Conservation (phyloP, 2,329 filamentous ascomycete genomes). For the Cladosporium velox region DNA sequence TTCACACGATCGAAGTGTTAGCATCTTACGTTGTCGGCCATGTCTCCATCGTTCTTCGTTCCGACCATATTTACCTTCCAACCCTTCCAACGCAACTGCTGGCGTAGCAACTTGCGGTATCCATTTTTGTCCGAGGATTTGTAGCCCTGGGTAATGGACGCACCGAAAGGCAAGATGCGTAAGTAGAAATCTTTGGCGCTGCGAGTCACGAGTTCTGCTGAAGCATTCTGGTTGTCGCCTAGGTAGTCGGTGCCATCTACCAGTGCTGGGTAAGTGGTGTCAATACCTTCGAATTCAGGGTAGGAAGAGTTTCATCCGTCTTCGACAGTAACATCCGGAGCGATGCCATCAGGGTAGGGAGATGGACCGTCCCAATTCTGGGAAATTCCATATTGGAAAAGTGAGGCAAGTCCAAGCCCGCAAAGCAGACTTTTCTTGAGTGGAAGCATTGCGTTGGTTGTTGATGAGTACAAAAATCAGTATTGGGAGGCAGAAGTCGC, state of each 20-base stretch:
- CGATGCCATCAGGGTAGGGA: background rate
- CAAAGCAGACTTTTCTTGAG: background rate
- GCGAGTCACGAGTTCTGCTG: background rate
- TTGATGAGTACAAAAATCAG: too few species aligned
- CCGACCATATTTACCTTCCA: background rate
- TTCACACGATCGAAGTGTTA: background rate
- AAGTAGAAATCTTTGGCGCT: constrained; percentile 2
- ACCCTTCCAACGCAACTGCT: background rate
- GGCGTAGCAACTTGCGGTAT: constrained; percentile 4
- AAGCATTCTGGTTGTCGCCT: background rate
- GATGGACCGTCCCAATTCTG: background rate
- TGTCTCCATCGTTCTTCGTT: background rate
- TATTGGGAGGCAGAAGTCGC: too few species aligned
- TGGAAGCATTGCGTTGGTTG: background rate
- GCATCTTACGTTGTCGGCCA: background rate
- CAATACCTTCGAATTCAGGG: background rate
- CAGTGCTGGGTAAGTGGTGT: background rate
- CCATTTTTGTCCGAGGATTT: constrained; percentile 2
- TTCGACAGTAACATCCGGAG: background rate
- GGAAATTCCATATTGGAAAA: background rate
- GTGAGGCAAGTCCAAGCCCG: constrained; percentile 1
- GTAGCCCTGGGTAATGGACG: constrained; percentile 3
- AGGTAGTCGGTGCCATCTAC: background rate
- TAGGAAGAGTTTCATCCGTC: constrained; percentile 1
- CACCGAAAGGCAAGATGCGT: constrained; percentile 1